Evolutionary conservation across 495 filamentous ascomycete genomes (phyloP), one percentile per base, ranked within the genome.

Genomic region (Penicillium egyptiacum): DNA sequence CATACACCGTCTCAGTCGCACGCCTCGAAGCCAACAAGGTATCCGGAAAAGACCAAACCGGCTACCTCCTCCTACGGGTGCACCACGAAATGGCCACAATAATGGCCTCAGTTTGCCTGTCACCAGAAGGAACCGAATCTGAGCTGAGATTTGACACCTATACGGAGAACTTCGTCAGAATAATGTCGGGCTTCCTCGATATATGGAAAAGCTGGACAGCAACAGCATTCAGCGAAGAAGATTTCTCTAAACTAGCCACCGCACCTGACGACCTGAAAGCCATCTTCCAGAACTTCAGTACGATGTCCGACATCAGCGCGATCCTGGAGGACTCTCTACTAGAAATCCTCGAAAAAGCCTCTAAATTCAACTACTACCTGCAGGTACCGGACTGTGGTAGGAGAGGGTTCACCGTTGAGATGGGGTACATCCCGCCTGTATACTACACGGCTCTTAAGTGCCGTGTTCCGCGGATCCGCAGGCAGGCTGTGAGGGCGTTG

Each of bases 371-470:
- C 4, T 12, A 41, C 7, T 16, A 54, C 4, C 20, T 62, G 25
- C 22, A 49, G 10, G 23, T 43, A 17, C 39, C 53, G 3, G 55
- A 58, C 26, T 62, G 53, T 43, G 56, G 42, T 5, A 54, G 55
- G 30, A 47, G 70, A n/a, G 62, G 65, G 23, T 75, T 73, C 23
- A 72, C 74, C 26, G 60, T 73, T 9, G 80, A 84, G 57, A 70
- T 76, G 25, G 79, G 81, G 14, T 78, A 73, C 50, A 78, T 83
- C 8, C 70, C 76, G 9, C 79, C 80, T 0, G 58, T 85, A 5
- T 85, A 81, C 56, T 82, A 73, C 63, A 73, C 75, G 0, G 80
- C 79, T 1, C 53, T 81, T n/a, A 83, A 83, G 57, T 86, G 83
- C 52, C 81, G 81, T n/a, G 70, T 77, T n/a, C 71, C 61, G 17